Base-by-base conservation (phyloP, 1,284 basidiomycete species). In the Austropuccinia psidii region DNA sequence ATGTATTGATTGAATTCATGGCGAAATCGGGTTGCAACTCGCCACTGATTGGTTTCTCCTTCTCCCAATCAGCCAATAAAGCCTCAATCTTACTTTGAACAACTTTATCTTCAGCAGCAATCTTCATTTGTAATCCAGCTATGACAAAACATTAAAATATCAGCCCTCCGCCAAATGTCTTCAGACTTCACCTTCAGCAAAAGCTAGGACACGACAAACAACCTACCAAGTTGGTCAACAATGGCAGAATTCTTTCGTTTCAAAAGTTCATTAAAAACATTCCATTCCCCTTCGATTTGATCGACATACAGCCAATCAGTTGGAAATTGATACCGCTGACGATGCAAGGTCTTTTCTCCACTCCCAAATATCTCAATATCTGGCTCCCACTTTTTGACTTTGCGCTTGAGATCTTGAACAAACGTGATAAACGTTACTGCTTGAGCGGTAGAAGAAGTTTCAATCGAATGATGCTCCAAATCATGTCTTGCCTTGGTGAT, bases 341-440 rank as follows among this genome's bases (percentile, higher is more conserved):
- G 87, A 82, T 98, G 93, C 74, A 98, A 85, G 1, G 93, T 95
- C 86, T 96, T 95, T 83, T 99, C 94, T 68, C 95, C 94, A 75
- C 87, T 88, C 43, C 89, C 89, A 79, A 95, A 98, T 58, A 94
- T 86, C 75, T 93, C 91, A 80, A 98, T 93, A 86, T 95, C 90
- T 19, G 93, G 91, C n/a, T 88, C 89, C 96, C 96, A 98, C 86
- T 88, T 86, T 83, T 93, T 91, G 74, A 92, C 91, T 84, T 94
- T 96, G 80, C 90, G 89, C 84, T 98, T 98, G 77, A 98, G 87
- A 84, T 98, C 94, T 83, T 98, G 95, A 0, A 98, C 94, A 80
- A 97, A 97, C 29, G 96, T 99, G 82, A 99, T 98, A 82, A 98
- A 97, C 0, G 91, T 90, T 77, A 99, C 96, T 80, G 96, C 93